These are phyloP conservation scores for Collybiopsis confluens DNA, from an alignment of 768 basidiomycete species.

Conservation along the genomic window DNA sequence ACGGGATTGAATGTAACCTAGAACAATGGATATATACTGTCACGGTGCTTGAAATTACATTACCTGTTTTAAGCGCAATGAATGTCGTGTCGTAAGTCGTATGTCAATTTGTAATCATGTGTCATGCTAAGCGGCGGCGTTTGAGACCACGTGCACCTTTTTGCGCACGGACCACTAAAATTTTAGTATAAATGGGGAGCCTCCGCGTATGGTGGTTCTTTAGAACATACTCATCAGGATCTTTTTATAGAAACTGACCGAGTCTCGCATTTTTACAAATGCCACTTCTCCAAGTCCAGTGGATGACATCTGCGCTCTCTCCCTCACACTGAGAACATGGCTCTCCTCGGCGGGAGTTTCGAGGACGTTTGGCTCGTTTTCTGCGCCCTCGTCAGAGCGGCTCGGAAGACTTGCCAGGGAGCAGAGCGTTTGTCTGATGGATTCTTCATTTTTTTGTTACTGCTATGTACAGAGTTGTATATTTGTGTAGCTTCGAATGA, in stretches of 20 bases:
- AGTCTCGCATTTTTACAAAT: constrained; percentile 79
- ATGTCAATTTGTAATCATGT: constrained; percentile 9
- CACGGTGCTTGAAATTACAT: too few relatives aligned
- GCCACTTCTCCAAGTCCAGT: constrained; percentile 68
- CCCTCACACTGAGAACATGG: constrained; percentile 69
- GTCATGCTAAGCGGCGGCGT: constrained; percentile 17
- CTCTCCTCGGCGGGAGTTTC: constrained; percentile 34
- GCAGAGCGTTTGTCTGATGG: constrained; percentile 64
- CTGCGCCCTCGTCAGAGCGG: constrained; percentile 23
- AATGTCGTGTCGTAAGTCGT: too few relatives aligned
- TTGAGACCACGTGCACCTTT: background rate
- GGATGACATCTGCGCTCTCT: constrained; percentile 64
- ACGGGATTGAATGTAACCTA: constrained; percentile 17
- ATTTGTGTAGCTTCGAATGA: too few relatives aligned
- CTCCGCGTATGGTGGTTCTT: constrained; percentile 26
- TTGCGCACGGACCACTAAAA: constrained; percentile 4
- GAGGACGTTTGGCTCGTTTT: constrained; percentile 58
- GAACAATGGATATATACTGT: too few relatives aligned
- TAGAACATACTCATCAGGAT: constrained; percentile 80
- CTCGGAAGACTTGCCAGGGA: constrained; percentile 40
- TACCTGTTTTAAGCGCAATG: too few relatives aligned
- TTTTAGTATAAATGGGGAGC: background rate
- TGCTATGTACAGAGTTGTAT: constrained; percentile 4
- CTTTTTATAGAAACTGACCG: constrained; percentile 80
- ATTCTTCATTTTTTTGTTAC: constrained; percentile 25